These are phyloP conservation scores for Dichomitus squalens DNA, from an alignment of 1,284 basidiomycete species.

Conservation along the genomic window DNA sequence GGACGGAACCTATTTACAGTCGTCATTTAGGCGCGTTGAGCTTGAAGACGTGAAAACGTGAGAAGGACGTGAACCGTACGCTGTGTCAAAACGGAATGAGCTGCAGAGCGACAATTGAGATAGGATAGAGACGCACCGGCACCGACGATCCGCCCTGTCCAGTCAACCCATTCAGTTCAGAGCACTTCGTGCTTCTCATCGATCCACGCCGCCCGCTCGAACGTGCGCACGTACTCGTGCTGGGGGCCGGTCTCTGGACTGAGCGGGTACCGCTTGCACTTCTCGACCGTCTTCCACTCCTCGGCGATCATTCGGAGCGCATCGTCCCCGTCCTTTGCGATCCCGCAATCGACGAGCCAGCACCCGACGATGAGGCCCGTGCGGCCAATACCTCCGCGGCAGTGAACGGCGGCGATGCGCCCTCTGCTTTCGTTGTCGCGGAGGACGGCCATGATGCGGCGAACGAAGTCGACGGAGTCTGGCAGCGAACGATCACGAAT, in stretches of 20 bases:
- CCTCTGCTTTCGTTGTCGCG: constrained; percentile 56
- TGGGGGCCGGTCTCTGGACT: constrained; percentile 80
- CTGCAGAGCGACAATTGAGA: neutral
- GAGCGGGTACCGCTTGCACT: constrained; percentile 65
- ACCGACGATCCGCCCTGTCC: constrained; percentile 18
- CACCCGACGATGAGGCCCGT: constrained; percentile 78
- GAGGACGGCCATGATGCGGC: constrained; percentile 56
- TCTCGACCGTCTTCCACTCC: constrained; percentile 39
- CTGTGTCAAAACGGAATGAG: neutral
- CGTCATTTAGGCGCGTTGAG: neutral
- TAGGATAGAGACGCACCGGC: neutral
- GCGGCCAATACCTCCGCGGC: constrained; percentile 74
- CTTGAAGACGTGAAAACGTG: neutral
- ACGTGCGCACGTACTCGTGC: constrained; percentile 69
- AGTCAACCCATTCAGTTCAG: constrained; percentile 9
- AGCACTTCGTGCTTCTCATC: constrained; percentile 26
- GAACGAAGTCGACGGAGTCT: constrained; percentile 54
- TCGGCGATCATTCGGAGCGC: constrained; percentile 63
- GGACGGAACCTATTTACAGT: neutral
- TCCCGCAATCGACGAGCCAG: constrained; percentile 71
- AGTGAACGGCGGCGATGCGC: constrained; percentile 68
- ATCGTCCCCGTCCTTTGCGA: constrained; percentile 60
- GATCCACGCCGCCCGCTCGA: constrained; percentile 31
- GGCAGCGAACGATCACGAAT: constrained; percentile 72
- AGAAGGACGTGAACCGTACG: neutral